Base-by-base conservation (phyloP, 768 basidiomycete species). In the Suillus luteus region DNA sequence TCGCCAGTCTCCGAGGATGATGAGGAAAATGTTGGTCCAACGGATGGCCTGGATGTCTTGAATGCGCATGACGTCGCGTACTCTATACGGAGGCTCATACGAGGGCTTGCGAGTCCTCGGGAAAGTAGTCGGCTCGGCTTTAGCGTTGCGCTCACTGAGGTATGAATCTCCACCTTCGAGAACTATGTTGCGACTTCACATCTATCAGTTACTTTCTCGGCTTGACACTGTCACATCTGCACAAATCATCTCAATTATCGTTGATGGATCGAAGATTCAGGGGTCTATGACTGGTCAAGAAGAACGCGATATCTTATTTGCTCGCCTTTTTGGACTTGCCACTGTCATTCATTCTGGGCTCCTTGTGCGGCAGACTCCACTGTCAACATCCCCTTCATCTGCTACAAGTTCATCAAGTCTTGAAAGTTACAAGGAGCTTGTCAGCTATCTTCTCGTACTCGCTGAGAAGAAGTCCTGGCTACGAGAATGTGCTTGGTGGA, bases 41-140 rank as follows among this genome's bases (percentile, higher is more conserved):
- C 75, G 4, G 83, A 88, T 66, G 80, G 77, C 48, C 71, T 92
- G 62, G 89, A 93, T 69, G 72, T 73, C 10, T 72, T 89, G 55
- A 96, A 96, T 76, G 90, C 93, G 4, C 91, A 89, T 66, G 96
- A 99, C 79, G 93, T 97, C 1, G 85, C 92, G 7, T 99, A 99
- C 73, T 92, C 96, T 5, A 87, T 99, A 70, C 86, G 92, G 59
- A 76, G 96, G 17, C 83, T 99, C 41, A 79, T 96, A 19, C 83
- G 95, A 48, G 96, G 96, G 14, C 81, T 99, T 37, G 93, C 92
- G 0, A 96, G 93, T 74, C 91, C 95, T 1, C 82, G 95, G 69
- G 96, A 99, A 74, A 93, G 93, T 74, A 96, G 95, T 75, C 79
- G 96, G 67, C 79, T 98, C 43, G 96, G 96, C 19, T 99, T 98